Conservation (phyloP, 2,329 filamentous ascomycete species). For the Fusarium phyllophilum region DNA sequence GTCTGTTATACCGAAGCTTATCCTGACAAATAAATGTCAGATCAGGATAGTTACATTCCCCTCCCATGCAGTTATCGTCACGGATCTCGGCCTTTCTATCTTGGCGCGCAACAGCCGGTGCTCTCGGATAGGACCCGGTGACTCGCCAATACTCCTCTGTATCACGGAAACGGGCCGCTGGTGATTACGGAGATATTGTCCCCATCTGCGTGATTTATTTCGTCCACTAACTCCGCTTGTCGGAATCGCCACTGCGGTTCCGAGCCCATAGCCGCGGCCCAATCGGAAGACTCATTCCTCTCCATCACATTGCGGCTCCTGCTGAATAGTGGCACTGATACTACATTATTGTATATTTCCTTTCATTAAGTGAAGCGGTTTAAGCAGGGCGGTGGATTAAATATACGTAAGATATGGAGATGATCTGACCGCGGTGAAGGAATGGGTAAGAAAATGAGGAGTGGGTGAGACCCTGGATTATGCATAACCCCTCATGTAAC, state of each 20-base stretch:
- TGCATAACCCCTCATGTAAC: not conserved
- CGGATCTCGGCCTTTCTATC: not conserved
- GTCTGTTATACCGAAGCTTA: not conserved
- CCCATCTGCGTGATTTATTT: not conserved
- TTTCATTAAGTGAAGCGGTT: not conserved
- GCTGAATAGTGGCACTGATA: not conserved
- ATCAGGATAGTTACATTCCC: not conserved
- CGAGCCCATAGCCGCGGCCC: not conserved
- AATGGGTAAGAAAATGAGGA: not conserved
- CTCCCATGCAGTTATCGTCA: not conserved
- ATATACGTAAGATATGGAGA: not conserved
- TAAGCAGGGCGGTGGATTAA: not conserved
- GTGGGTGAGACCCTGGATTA: not conserved
- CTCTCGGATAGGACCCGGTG: no score
- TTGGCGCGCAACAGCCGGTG: not conserved
- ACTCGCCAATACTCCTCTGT: not conserved
- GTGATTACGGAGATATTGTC: not conserved
- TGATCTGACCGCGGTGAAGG: not conserved
- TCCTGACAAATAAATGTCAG: not conserved
- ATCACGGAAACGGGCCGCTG: not conserved
- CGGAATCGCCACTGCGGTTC: not conserved
- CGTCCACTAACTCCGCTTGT: not conserved
- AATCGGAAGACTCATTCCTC: not conserved
- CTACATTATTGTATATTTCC: not conserved
- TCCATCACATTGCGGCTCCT: not conserved